Evolutionary conservation across 257 asterid species (phyloP).

Genomic region (Buddleja alternifolia): DNA sequence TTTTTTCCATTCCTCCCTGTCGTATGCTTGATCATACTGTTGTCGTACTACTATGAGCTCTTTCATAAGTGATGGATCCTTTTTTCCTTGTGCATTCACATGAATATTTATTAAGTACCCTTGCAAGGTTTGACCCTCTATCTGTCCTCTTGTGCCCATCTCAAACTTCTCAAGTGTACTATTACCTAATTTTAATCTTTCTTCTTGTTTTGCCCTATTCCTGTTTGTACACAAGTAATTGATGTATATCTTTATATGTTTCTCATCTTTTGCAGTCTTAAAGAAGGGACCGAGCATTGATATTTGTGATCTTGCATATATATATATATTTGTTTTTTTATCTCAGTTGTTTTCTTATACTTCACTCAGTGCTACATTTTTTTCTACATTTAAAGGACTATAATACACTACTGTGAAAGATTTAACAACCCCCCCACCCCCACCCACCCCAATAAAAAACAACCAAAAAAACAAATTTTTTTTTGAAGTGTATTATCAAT

Average conservation of each 20-base stretch:
- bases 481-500: no score
- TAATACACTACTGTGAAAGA: background rate
- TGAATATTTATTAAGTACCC: background rate
- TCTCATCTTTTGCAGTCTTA: constrained; percentile 46
- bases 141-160: background rate
- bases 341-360: constrained; percentile 7
- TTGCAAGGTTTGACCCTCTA: background rate
- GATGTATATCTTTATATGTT: constrained; percentile 5
- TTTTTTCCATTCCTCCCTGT: background rate
- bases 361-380: background rate
- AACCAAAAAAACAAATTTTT: no score
- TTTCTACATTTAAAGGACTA: constrained; percentile 13
- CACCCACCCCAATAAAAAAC: no score
- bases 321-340: no score
- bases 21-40: background rate
- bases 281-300: constrained; percentile 51
- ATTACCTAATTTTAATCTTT: background rate
- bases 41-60: background rate
- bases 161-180: background rate
- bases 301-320: background rate
- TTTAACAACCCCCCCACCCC: background rate
- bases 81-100: background rate
- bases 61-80: no score
- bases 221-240: background rate
- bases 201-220: background rate